Evolutionary conservation across 495 filamentous ascomycete species (phyloP), one percentile per base, ranked within the genome.

Genomic region (Hyaloscypha bicolor): DNA sequence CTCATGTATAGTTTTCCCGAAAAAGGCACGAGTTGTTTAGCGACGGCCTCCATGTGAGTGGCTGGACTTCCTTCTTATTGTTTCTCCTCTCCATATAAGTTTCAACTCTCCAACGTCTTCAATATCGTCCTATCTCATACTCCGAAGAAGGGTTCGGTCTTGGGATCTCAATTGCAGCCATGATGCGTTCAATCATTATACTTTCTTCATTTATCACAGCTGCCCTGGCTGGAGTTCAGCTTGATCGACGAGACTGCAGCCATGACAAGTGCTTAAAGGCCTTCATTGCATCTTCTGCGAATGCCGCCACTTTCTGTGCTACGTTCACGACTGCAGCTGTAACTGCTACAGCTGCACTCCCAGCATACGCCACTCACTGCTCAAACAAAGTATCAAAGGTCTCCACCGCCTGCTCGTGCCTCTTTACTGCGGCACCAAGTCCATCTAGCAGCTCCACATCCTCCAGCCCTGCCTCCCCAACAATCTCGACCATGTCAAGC

Each of bases 331-430:
- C 22, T 33, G 56, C 29, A 9, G 6, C 14, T 6, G 19, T 60
- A 4, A 37, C 22, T 60, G 56, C 56, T 33, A 60, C 56, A 19
- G 2, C 56, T 6, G 31, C 8, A 14, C 31, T 60, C n/a, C 56
- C 56, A 35, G 16, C 56, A 14, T 60, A 60, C 32, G 56, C 56
- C 14, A 60, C 30, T 21, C 56, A 60, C 35, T 60, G 56, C 56
- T 60, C 30, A 37, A 9, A 11, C 19, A 5, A 37, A 3, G 30
- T 16, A 6, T 60, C 56, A 6, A 60, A 30, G 21, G 56, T 60
- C 3, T 60, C 56, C 2, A 2, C 22, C 14, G 56, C 56, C 19
- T 60, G 56, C 31, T 30, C 56, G 19, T 60, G 56, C 32, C 19
- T 60, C 3, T 25, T 60, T 3, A 60, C 56, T 29, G 21, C 8